Evolutionary conservation across 1,139 yeast species (phyloP), one percentile per base, ranked within the genome.

Genomic region (Hanseniaspora gamundiae): DNA sequence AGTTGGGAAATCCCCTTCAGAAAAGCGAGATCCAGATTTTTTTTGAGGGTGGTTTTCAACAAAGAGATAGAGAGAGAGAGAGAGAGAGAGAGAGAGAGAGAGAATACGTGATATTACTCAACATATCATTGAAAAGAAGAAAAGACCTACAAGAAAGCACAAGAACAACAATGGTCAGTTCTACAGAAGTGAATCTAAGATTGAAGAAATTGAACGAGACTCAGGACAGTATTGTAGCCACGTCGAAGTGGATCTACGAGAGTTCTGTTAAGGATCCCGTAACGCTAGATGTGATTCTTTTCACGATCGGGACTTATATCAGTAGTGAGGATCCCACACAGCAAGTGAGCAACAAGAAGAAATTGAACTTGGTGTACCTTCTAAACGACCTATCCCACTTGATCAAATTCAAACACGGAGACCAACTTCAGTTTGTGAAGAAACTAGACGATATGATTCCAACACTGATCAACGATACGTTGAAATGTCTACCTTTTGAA

Each of bases 301-400:
- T 19, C 13, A 36, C 20, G 3, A 36, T 24, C 3, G 13, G 29
- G 3, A 10, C 29, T 4, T 36, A 16, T 10, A n/a, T 36, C 28
- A 36, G 28, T 22, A 14, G 19, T 20, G 11, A 22, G 7, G 29
- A 22, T 36, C 29, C 29, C 5, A 13, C 46, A 11, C 59, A 57
- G 41, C 51, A 58, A 49, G 36, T 33, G 24, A 33, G 36, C 44
- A 51, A 17, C 51, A 51, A 40, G 41, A 49, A 9, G 47, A 49
- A 22, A 51, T 69, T 16, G 64, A 71, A 33, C 58, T 69, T 16
- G 58, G 67, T 86, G 39, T 86, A 86, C 56, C 68, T 86, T 28
- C 80, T 85, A 44, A 86, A 86, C 58, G 95, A 86, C 59, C 81
- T 86, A 27, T 84, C 84, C 1, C 95, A 86, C 59, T 85, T 83